Evolutionary conservation across 345 rosid species (phyloP), one percentile per base, ranked within the genome.

Genomic region (Melaleuca alternifolia): DNA sequence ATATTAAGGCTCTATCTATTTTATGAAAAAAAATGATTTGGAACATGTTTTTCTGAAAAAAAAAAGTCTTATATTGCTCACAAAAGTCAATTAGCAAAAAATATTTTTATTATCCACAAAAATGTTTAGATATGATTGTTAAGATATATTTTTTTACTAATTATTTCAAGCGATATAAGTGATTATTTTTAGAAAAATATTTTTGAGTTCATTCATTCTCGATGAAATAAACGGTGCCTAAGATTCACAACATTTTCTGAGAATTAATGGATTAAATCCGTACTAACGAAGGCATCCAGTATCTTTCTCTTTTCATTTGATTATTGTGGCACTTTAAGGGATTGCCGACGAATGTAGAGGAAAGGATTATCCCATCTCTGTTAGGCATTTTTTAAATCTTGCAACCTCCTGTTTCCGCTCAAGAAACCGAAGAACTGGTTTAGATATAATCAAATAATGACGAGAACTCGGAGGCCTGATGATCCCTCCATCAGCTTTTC

Each of bases 401-500:
- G 96, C 99, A 51, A 90, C 92, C 85, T 96, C 96, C 71, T 90
- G 91, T 91, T 92, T 95, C 21, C 94, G 89, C 37, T 91, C 95
- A 33, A 93, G 93, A 86, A 93, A 94, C 85, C 91, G 94, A 87
- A 91, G 94, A 90, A 92, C 94, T 37, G 91, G 95, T 88, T 88
- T 97, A 88, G 92, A 92, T 53, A 93, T 95, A n/a, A n/a, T n/a
- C n/a, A n/a, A n/a, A n/a, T n/a, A 56, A 92, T 88, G 94, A 90
- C 30, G 52, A 89, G 87, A 46, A 89, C 91, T 1, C 89, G 89
- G 41, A 91, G 92, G 18, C 93, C 94, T 20, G 96, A 92, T 5
- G 95, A 94, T 92, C 96, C 91, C 83, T 94, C 98, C 65, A 88
- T 97, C 91, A 91, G 92, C 57, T 93, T 93, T 87, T 95, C 98